Conservation (phyloP, 1,284 basidiomycete species). For the Pyrrhoderma noxium region DNA sequence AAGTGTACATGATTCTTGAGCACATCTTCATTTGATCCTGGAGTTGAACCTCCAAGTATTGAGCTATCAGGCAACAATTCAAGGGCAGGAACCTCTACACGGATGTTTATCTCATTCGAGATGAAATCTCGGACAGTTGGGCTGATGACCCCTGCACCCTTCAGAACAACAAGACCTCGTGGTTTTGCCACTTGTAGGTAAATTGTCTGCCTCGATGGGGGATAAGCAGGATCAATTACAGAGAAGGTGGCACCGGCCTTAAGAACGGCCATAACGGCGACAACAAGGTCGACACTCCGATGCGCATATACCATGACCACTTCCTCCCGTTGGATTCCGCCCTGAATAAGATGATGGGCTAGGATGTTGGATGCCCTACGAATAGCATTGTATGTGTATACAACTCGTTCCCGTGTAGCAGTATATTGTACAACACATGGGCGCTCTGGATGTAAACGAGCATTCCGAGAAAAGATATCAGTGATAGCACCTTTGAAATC, state of each 20-base stretch:
- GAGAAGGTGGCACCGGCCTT: slow-evolving; percentile 98
- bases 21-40: slow-evolving; percentile 36
- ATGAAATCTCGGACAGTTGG: slow-evolving; percentile 85
- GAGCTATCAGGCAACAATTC: slow-evolving; percentile 60
- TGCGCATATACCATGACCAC: slow-evolving; percentile 99
- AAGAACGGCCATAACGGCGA: slow-evolving; percentile 94
- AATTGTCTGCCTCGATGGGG: slow-evolving; percentile 89
- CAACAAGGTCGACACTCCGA: slow-evolving; percentile 92
- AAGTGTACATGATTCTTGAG: slow-evolving; percentile 45
- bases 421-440: slow-evolving; percentile 81
- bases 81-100: slow-evolving; percentile 90
- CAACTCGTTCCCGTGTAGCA: slow-evolving; percentile 51
- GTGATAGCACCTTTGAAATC: slow-evolving; percentile 96
- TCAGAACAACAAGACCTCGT: slow-evolving; percentile 87
- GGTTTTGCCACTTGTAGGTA: slow-evolving; percentile 94
- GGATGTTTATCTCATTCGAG: slow-evolving; percentile 73
- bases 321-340: slow-evolving; percentile 87
- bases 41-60: slow-evolving; percentile 57
- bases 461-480: slow-evolving; percentile 85
- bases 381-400: slow-evolving; percentile 79
- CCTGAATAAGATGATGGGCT: slow-evolving; percentile 83
- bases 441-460: slow-evolving; percentile 66
- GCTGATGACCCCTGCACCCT: slow-evolving; percentile 81
- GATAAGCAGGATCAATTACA: slow-evolving; percentile 98
- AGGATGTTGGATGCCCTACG: slow-evolving; percentile 84